Evolutionary conservation across 2,329 filamentous ascomycete genomes (phyloP), one percentile per base, ranked within the genome.

Genomic region (Colletotrichum sp.): DNA sequence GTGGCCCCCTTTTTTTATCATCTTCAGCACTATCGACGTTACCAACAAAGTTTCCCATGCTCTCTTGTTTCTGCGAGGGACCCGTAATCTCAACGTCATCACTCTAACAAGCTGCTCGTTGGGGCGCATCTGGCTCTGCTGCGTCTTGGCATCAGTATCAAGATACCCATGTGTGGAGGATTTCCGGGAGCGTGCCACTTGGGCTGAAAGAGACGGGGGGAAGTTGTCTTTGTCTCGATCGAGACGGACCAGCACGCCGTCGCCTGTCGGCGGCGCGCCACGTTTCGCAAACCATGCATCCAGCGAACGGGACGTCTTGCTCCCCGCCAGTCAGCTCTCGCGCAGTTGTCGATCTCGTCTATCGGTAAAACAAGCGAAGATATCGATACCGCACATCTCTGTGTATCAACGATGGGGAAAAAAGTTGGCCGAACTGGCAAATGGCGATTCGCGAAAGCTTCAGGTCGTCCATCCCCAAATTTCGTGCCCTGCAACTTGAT

Each of bases 11-110:
- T 25, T 36, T 44, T 71, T 28, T 69, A 8, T 34, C n/a, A 11
- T 52, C 36, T 55, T 52, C 16, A 39, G 44, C 36, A 66, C 13
- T 13, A 27, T 28, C 36, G 39, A 30, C 55, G 19, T 22, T 27
- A 48, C 25, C 11, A 65, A 36, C 30, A 73, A 22, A 39, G 63
- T 68, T 65, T 73, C 44, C 22, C n/a, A 30, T 34, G n/a, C 34
- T 44, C 52, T 32, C 27, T 16, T 19, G 16, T 61, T 44, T n/a
- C 59, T 66, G 32, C 28, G 44, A 19, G n/a, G 60, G 28, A 12
- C 64, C 60, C 63, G 55, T 64, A 73, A 73, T 72, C 25, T 12
- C 12, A 68, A 63, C 70, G 70, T 75, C 70, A 75, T 75, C 63
- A 52, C 36, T 68, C 30, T 48, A 48, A 48, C 39, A 28, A 39